Conservation (phyloP, 257 asterid genomes). For the Buddleja alternifolia region DNA sequence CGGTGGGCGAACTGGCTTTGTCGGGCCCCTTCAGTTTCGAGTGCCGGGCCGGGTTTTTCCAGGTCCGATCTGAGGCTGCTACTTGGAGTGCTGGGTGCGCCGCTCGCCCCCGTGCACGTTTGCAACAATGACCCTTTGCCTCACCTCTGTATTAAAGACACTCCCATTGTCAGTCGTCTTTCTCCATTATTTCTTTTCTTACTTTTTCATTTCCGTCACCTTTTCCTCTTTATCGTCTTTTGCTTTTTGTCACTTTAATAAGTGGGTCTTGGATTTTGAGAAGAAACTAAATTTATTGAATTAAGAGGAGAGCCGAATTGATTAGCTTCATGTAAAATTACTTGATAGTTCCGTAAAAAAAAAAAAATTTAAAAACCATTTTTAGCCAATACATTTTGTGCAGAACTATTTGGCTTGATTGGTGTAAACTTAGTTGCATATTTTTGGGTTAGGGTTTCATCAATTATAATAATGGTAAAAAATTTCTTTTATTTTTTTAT, state of each 20-base stretch:
- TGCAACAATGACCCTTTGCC: slow-evolving; percentile 66
- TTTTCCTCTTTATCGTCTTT: not conserved
- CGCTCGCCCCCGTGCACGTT: slow-evolving; percentile 76
- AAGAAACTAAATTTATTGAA: not conserved
- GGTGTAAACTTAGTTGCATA: not conserved
- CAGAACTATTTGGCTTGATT: too few species aligned
- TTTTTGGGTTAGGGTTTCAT: too few species aligned
- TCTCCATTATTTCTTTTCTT: not conserved
- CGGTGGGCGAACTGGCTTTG: slow-evolving; percentile 75
- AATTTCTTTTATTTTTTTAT: not conserved
- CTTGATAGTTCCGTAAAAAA: not conserved
- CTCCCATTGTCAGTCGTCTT: slow-evolving; percentile 68
- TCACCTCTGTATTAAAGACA: slow-evolving; percentile 69
- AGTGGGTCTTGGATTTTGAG: slow-evolving; percentile 6
- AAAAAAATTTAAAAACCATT: too few species aligned
- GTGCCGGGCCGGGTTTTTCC: slow-evolving; percentile 49
- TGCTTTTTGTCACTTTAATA: not conserved
- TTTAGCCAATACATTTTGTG: too few species aligned
- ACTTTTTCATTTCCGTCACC: not conserved
- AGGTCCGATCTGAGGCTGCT: slow-evolving; percentile 69
- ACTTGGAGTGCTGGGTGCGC: slow-evolving; percentile 82
- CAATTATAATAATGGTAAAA: too few species aligned
- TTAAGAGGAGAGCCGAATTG: not conserved
- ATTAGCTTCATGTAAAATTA: not conserved
- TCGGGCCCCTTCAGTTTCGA: slow-evolving; percentile 63